phyloP scores from a whole-genome alignment of 2,329 filamentous ascomycete species.

The Thielaviopsis euricoi region DNA sequence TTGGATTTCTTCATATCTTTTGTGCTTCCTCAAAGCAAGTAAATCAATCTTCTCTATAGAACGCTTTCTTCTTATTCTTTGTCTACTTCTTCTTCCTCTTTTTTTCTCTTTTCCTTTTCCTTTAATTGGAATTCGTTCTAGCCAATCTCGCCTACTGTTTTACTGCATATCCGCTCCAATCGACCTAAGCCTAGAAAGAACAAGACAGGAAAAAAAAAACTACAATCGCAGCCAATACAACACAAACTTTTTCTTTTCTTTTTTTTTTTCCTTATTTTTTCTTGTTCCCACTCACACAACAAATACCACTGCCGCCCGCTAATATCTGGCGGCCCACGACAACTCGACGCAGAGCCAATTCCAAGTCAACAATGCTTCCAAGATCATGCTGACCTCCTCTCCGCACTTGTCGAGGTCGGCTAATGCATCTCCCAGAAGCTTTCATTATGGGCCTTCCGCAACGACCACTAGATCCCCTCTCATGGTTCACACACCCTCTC shows the following conservation, averaged over 20 bases:
- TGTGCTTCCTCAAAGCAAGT: too few species aligned
- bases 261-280: too few species aligned
- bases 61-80: background rate
- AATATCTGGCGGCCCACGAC: background rate
- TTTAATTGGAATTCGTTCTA: background rate
- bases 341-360: background rate
- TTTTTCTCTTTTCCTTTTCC: background rate
- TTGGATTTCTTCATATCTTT: background rate
- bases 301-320: background rate
- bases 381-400: constrained; percentile 12
- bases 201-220: background rate
- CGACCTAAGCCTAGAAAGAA: background rate
- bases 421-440: constrained; percentile 7
- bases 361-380: constrained; percentile 7
- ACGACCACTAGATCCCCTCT: constrained; percentile 8
- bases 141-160: background rate
- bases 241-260: background rate
- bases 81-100: background rate
- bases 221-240: background rate
- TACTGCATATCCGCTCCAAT: background rate
- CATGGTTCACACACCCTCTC: constrained; percentile 1
- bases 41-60: too few species aligned
- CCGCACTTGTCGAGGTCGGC: constrained; percentile 10
- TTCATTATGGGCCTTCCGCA: constrained; percentile 10
- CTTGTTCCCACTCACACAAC: background rate